These are phyloP conservation scores for Diplotaxis tenuifolia DNA, from an alignment of 345 rosid genomes.

Conservation along the genomic window DNA sequence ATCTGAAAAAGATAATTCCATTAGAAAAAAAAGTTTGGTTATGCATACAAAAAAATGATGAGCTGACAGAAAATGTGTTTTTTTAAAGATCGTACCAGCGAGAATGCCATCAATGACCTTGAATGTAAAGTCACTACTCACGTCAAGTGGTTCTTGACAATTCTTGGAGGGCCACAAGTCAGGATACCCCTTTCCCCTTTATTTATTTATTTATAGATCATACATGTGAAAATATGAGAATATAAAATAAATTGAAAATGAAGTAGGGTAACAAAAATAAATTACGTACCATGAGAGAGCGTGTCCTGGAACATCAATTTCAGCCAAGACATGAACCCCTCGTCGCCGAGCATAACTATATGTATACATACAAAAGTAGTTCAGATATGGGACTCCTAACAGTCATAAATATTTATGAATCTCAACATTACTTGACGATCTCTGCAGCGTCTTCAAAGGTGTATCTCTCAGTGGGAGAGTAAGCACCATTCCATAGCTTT, in stretches of 20 bases:
- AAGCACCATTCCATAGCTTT: slow-evolving; percentile 71
- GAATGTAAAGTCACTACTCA: slow-evolving; percentile 67
- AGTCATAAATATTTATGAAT: not conserved
- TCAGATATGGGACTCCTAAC: not conserved
- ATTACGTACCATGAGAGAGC: slow-evolving; percentile 57
- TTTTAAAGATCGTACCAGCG: slow-evolving; percentile 44
- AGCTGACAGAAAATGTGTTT: not conserved
- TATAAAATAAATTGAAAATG: not conserved
- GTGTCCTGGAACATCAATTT: slow-evolving; percentile 80
- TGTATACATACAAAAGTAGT: not conserved
- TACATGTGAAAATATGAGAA: too few species aligned
- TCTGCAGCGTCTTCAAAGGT: slow-evolving; percentile 63
- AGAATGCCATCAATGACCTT: slow-evolving; percentile 73
- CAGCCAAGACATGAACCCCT: slow-evolving; percentile 70
- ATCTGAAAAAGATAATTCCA: slow-evolving; percentile 36
- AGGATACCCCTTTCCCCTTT: slow-evolving; percentile 68
- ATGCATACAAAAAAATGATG: not conserved
- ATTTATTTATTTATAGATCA: slow-evolving; percentile 25
- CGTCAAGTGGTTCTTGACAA: slow-evolving; percentile 71
- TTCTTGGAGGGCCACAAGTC: slow-evolving; percentile 69
- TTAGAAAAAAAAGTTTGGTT: not conserved
- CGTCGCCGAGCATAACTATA: slow-evolving; percentile 56
- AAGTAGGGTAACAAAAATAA: not conserved
- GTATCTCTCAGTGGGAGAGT: slow-evolving; percentile 55
- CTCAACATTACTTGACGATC: slow-evolving; percentile 41